Percentiles rank a stretch among this genome's conserved stretches.
Conservation (phyloP, 352 stramenopile genomes). For the Globisporangium heterothallicum region DNA sequence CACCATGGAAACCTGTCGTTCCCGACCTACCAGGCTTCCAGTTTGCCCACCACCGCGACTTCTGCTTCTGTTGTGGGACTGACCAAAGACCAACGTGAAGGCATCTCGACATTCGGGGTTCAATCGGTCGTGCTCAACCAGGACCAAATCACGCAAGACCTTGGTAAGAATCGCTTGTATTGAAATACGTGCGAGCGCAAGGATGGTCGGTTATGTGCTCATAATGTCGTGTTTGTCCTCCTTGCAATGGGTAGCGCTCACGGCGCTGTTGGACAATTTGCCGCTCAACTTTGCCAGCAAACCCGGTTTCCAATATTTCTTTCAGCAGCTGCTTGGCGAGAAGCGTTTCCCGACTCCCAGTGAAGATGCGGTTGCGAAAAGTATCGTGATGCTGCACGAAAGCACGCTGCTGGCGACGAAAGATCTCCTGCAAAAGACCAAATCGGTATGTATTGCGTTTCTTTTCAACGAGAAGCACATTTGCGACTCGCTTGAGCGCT, state of each 20-base stretch:
- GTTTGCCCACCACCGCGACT: not conserved
- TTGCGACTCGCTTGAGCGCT: no score
- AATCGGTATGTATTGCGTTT: conserved; percentile 37
- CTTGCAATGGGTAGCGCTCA: conserved; percentile 30
- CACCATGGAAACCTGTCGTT: not conserved
- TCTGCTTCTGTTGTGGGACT: conserved; percentile 5
- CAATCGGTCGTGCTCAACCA: conserved; percentile 28
- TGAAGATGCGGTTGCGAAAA: conserved; percentile 56
- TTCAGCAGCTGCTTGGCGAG: conserved; percentile 59
- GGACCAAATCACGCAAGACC: conserved; percentile 68
- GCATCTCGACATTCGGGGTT: conserved; percentile 10
- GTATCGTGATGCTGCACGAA: conserved; percentile 62
- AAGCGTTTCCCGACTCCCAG: conserved; percentile 54
- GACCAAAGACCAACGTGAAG: conserved; percentile 44
- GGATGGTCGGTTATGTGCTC: not conserved
- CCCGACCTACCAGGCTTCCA: not conserved
- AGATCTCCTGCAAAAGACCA: conserved; percentile 48
- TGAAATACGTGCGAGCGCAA: conserved; percentile 16
- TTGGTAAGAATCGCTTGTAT: no score
- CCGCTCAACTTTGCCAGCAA: conserved; percentile 51
- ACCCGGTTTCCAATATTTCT: conserved; percentile 65
- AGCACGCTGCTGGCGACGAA: conserved; percentile 66
- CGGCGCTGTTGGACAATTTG: conserved; percentile 71
- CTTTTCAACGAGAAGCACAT: no score
- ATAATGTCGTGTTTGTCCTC: conserved; percentile 1